Evolutionary conservation across 805 yeast genomes (phyloP).

Genomic region (Yamadazyma paraphyllophila): DNA sequence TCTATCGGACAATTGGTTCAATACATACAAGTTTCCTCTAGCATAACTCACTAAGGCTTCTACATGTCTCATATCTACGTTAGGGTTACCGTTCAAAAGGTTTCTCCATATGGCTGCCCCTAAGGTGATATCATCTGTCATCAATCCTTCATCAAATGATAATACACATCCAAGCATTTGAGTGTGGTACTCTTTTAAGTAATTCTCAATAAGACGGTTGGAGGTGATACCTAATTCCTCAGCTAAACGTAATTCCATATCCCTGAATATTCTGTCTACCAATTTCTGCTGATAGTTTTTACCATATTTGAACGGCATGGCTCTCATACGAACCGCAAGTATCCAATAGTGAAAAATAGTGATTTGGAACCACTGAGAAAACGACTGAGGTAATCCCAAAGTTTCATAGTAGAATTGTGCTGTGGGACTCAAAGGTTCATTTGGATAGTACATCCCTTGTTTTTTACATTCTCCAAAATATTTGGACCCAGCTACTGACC

Average conservation of each 20-base stretch:
- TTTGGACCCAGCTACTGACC: conserved; percentile 88
- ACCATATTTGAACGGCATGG: conserved; percentile 88
- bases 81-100: conserved; percentile 78
- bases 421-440: conserved; percentile 65
- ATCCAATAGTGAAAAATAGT: conserved; percentile 92
- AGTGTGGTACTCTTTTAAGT: conserved; percentile 84
- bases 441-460: conserved; percentile 77
- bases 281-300: conserved; percentile 87
- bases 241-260: conserved; percentile 80
- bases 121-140: conserved; percentile 71
- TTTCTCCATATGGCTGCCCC: conserved; percentile 89
- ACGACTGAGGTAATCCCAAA: conserved; percentile 76
- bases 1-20: conserved; percentile 81
- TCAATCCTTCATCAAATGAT: conserved; percentile 90
- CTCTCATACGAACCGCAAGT: conserved; percentile 91
- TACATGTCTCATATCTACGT: conserved; percentile 76
- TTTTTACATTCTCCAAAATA: conserved; percentile 85
- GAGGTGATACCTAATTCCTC: conserved; percentile 84
- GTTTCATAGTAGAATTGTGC: conserved; percentile 87
- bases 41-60: conserved; percentile 90
- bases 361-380: conserved; percentile 95
- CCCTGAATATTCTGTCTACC: conserved; percentile 84
- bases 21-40: conserved; percentile 83
- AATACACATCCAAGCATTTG: conserved; percentile 87
- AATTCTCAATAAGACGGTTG: conserved; percentile 77